Evolutionary conservation across 306 rosid genomes (phyloP), one percentile per base, ranked within the genome.

Genomic region (Hylodesmum podocarpum): DNA sequence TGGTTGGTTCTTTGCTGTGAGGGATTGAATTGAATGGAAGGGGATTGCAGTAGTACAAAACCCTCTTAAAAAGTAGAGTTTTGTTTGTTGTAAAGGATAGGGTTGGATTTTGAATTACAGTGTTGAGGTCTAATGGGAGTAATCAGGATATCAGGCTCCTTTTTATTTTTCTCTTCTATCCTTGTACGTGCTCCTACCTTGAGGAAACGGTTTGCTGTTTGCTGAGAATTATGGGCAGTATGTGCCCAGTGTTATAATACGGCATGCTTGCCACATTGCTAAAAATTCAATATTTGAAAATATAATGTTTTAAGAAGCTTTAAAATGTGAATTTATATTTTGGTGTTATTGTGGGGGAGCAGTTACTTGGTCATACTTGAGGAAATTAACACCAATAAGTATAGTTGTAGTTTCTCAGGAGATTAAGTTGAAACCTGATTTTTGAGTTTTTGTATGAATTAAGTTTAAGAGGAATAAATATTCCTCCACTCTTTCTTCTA

Each of bases 161-260:
- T 68, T 46, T 27, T 25, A 12, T 9, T 49, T 67, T 64, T 58
- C 47, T 64, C 18, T 16, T 58, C 66, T 46, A 7, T 21, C 14
- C 1, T 11, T 33, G 71, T 39, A 36, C 22, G 53, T 55, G 51
- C 46, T 65, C 50, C 47, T 39, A 55, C 50, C 47, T 39, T 69
- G 54, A 22, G 57, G 25, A 46, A 44, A 25, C 49, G 34, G 24
- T 75, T 28, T 61, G 41, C 40, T 31, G 18, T 54, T 14, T 65
- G 71, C 57, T 44, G 49, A n/a, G 70, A 78, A 73, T 39, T 73
- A 29, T 39, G 73, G 41, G 50, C 71, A 37, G 66, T 59, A 24
- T 59, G 21, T 59, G 31, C 44, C 4, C 54, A 43, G 63, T 50
- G 61, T 39, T n/a, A 28, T 51, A 9, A 46, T 50, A 64, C 9